A percentile compares a stretch with the other conserved stretches of the same genome.
phyloP scores from a whole-genome alignment of 805 yeast genomes.

The Jamesozyma spencerorum region DNA sequence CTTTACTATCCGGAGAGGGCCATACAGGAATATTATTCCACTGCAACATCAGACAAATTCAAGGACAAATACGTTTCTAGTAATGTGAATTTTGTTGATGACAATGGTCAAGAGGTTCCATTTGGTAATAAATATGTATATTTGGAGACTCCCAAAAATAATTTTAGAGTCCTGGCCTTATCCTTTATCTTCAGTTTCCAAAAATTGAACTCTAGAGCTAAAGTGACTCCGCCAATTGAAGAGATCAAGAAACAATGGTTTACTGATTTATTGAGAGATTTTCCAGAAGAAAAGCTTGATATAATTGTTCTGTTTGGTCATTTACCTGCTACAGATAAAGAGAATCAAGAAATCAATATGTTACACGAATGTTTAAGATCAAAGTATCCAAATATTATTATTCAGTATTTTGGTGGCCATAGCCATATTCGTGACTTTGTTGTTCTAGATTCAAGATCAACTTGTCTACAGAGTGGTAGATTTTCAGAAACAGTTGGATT shows the following conservation, averaged over 20 bases:
- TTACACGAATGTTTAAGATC: constrained; percentile 41
- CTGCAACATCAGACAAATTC: constrained; percentile 43
- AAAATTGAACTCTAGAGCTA: constrained; percentile 45
- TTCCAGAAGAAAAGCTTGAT: constrained; percentile 44
- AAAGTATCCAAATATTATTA: constrained; percentile 49
- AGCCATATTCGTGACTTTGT: constrained; percentile 84
- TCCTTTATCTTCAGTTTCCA: constrained; percentile 75
- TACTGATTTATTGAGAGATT: constrained; percentile 31
- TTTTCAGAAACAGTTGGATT: constrained; percentile 93
- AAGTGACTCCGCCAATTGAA: constrained; percentile 49
- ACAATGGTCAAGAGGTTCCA: constrained; percentile 40
- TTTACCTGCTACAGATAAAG: constrained; percentile 47
- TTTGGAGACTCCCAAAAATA: constrained; percentile 51
- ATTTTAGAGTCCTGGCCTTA: constrained; percentile 50
- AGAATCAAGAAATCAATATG: constrained; percentile 28
- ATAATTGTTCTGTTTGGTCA: constrained; percentile 68
- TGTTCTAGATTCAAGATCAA: constrained; percentile 52
- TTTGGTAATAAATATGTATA: constrained; percentile 62
- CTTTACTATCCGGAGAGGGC: constrained; percentile 61
- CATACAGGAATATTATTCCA: constrained; percentile 49
- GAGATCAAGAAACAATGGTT: constrained; percentile 61
- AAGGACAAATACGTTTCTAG: constrained; percentile 61
- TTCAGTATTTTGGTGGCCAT: constrained; percentile 92
- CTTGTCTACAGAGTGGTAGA: constrained; percentile 86
- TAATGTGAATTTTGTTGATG: constrained; percentile 52